Conservation (phyloP, 2,329 filamentous ascomycete genomes). For the Dothideomycetes sp. region DNA sequence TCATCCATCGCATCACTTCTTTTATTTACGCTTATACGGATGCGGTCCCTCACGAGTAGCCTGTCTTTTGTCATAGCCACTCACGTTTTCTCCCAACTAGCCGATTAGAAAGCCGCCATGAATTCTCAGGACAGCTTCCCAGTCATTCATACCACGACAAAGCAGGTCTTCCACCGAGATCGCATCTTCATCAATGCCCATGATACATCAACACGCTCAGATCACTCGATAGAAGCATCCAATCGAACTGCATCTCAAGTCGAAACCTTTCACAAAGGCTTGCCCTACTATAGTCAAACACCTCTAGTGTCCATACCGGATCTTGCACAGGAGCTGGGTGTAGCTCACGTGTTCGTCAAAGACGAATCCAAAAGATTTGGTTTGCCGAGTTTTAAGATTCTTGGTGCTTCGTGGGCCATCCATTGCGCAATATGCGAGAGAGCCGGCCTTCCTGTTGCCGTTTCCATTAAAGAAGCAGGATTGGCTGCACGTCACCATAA, state of each 20-base stretch:
- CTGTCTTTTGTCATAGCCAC: too few species aligned
- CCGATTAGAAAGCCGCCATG: too few species aligned
- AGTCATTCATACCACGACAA: conserved; percentile 1
- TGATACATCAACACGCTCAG: too few species aligned
- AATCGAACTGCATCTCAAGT: conserved; percentile 1
- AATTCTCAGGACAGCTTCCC: background rate
- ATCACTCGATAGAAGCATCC: too few species aligned
- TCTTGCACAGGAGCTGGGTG: conserved; percentile 46
- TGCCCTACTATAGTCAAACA: conserved; percentile 49
- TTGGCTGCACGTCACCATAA: conserved; percentile 12
- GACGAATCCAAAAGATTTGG: conserved; percentile 59
- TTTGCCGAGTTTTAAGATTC: conserved; percentile 67
- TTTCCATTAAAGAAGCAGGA: conserved; percentile 3
- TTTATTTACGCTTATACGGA: too few species aligned
- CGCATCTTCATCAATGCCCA: conserved; percentile 2
- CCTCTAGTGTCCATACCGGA: conserved; percentile 42
- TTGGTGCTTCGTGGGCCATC: conserved; percentile 66
- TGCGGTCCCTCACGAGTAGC: too few species aligned
- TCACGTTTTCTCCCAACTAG: too few species aligned
- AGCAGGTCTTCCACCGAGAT: background rate
- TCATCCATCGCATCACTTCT: too few species aligned
- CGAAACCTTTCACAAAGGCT: background rate
- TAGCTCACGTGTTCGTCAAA: conserved; percentile 54
- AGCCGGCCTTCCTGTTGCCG: conserved; percentile 1
- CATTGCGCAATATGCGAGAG: conserved; percentile 40